These are phyloP conservation scores for Chlorencoelia australis DNA, from an alignment of 2,329 filamentous ascomycete species.

Conservation along the genomic window DNA sequence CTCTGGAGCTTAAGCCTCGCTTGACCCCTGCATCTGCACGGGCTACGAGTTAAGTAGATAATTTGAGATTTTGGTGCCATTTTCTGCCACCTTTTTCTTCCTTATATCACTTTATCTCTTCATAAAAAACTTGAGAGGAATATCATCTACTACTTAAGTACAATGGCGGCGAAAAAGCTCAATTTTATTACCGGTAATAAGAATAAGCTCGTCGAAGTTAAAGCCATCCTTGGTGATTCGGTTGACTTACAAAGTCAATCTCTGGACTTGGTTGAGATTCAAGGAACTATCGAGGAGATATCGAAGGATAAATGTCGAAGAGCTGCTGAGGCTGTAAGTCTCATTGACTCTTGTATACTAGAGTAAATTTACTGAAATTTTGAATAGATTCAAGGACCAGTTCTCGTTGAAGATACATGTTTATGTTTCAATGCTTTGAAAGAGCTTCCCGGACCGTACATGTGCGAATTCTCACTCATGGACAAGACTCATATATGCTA, in stretches of 20 bases:
- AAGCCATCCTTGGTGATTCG: constrained; percentile 65
- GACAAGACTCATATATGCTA: constrained; percentile 1
- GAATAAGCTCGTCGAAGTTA: constrained; percentile 86
- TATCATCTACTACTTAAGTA: no score
- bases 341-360: background rate
- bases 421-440: constrained; percentile 85
- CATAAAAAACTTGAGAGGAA: no score
- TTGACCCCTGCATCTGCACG: background rate
- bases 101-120: no score
- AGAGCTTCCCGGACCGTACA: constrained; percentile 91
- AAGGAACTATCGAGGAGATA: constrained; percentile 87
- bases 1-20: background rate
- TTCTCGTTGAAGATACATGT: constrained; percentile 91
- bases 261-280: constrained; percentile 79
- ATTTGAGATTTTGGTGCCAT: background rate
- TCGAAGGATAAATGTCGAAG: constrained; percentile 76
- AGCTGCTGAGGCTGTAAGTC: constrained; percentile 64
- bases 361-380: constrained; percentile 7
- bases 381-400: constrained; percentile 66
- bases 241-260: constrained; percentile 66
- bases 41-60: background rate
- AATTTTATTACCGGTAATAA: constrained; percentile 97
- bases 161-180: no score
- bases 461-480: constrained; percentile 42
- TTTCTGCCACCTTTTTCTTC: no score